These are phyloP conservation scores for Grigorovia humatica DNA, from an alignment of 805 yeast genomes.

Conservation along the genomic window DNA sequence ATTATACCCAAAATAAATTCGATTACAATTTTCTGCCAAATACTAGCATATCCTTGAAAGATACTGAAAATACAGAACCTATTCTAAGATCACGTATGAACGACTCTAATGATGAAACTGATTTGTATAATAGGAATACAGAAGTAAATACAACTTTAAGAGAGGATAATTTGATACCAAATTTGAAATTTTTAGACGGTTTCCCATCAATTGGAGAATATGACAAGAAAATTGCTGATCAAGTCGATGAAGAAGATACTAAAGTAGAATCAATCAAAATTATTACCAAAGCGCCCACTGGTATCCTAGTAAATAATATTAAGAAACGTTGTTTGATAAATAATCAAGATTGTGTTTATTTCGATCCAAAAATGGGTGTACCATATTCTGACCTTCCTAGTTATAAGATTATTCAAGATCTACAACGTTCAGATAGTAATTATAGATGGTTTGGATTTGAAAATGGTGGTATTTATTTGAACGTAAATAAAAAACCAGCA, in stretches of 20 bases:
- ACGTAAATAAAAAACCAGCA: conserved; percentile 46
- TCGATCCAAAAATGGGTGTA: conserved; percentile 80
- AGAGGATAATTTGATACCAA: conserved; percentile 36
- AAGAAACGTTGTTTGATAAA: conserved; percentile 64
- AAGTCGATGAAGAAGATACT: conserved; percentile 35
- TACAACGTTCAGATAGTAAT: conserved; percentile 42
- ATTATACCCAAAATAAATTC: background rate
- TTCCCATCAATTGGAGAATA: conserved; percentile 54
- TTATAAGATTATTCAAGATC: conserved; percentile 52
- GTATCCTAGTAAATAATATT: conserved; percentile 56
- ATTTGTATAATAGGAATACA: background rate
- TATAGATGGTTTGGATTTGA: conserved; percentile 42
- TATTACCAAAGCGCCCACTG: conserved; percentile 63
- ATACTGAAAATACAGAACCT: background rate
- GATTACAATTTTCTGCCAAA: conserved; percentile 3
- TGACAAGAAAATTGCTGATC: conserved; percentile 32
- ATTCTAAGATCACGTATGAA: conserved; percentile 1
- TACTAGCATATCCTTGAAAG: background rate
- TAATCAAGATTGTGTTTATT: conserved; percentile 58
- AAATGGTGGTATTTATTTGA: conserved; percentile 39
- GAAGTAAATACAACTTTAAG: conserved; percentile 7
- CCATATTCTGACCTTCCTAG: conserved; percentile 80
- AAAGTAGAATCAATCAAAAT: conserved; percentile 42
- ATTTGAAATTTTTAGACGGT: conserved; percentile 24
- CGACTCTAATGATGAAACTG: background rate